Evolutionary conservation across 805 yeast genomes (phyloP), one percentile per base, ranked within the genome.

Genomic region (Saccharomycopsis sp.): DNA sequence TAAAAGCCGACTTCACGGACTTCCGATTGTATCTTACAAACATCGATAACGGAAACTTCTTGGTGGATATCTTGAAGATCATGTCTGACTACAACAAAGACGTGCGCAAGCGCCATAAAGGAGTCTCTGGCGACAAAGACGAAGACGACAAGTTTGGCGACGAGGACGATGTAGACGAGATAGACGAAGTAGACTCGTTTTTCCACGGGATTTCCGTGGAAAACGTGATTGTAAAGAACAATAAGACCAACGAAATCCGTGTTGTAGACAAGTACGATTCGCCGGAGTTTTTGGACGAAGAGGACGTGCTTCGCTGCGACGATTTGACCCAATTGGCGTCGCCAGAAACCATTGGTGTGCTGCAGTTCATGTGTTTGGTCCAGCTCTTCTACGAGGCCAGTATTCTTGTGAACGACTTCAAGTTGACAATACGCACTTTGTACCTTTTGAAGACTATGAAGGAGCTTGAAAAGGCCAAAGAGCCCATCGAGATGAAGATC

Each of bases 371-470:
- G 60, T 70, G 73, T 51, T 73, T 83, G 3, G 74, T 87, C 49
- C 85, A 84, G 59, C 68, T 82, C 52, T 78, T 87, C 51, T 82
- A 80, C 64, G 89, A 87, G 63, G 72, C 81, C 2, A 84, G 86
- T 0, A 80, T 84, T 0, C 68, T 85, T 50, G 82, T 82, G 0
- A 79, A 84, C 60, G 93, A 87, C 66, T 74, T 83, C 71, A 83
- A 84, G 64, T 69, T 87, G 60, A 77, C 86, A 77, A 65, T 84
- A 53, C 72, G 87, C 56, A 77, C 85, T 0, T 68, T 76, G 59
- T 83, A 84, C 66, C 82, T 77, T 1, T 68, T 80, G 54, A 81
- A 79, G 56, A 79, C 83, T 80, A 70, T 79, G 15, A 67, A 68
- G 24, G 69, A 72, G 14, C 67, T 78, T 47, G 65, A 62, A n/a